Base-by-base conservation (phyloP, 768 basidiomycete genomes). In the Auriscalpium microsporum region DNA sequence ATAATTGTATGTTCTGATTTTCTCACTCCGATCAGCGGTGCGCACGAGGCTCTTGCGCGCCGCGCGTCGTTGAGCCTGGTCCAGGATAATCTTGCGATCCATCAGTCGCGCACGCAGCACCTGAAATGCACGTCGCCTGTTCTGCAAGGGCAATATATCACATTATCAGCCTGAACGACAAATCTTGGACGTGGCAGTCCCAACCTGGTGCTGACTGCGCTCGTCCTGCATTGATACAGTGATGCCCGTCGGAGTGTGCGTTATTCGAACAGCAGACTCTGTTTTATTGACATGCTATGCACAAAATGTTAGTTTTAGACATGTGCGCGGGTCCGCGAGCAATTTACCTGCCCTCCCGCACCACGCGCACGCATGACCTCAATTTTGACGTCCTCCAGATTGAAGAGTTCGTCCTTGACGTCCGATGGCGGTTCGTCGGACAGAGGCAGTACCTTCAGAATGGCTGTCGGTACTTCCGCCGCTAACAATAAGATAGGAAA, bases 201-300 rank as follows among this genome's bases (percentile, higher is more conserved):
- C 10, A 55, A 92, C 92, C 75, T 91, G 87, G 68, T 98, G 95
- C 65, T 99, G 96, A 67, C 87, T 91, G 7, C 96, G 81, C 62
- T 94, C 93, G 64, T 99, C 94, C 72, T 99, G 96, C 90, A 97
- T 98, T 8, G 93, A 94, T 9, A 98, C 95, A 1, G 87, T 88
- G 53, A 98, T 86, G 0, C 95, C 94, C 4, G 92, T 89, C 1
- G 96, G 95, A 13, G 88, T 72, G 64, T 99, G 96, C 0, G 93
- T 95, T 46, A 98, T 70, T 1, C 96, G 85, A 19, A 99, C 94
- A 2, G 96, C 95, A 2, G 95, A 97, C 71, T 99, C 96, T 0
- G 96, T 98, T 77, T 87, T 91, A 73, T 99, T 99, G 64, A 98
- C 96, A 71, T 98, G 95, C 87, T 97, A 60, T 10, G 17, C 36